Percentiles rank a stretch among this genome's conserved stretches.
Evolutionary conservation across 108 stramenopile species (phyloP).

Genomic region (Skeletonema menzelii): DNA sequence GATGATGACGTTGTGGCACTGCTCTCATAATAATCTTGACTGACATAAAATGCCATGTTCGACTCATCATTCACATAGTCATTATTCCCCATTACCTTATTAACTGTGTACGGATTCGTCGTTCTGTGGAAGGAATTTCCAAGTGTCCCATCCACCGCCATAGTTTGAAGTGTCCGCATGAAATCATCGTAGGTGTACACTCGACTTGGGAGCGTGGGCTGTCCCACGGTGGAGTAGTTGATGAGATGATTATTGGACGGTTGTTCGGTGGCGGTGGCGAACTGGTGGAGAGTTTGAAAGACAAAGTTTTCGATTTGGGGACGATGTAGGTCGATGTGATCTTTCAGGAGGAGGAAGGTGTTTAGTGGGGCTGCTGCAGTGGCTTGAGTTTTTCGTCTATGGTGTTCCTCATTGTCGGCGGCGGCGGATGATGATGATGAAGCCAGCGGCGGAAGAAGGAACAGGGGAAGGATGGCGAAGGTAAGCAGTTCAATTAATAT

Average conservation of each 20-base stretch:
- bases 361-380: constrained; percentile 10
- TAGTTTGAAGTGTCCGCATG: constrained; percentile 9
- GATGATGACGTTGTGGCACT: too few relatives aligned
- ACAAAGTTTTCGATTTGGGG: constrained; percentile 17
- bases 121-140: constrained; percentile 18
- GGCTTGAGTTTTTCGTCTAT: not conserved
- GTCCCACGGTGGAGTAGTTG: not conserved
- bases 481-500: not conserved
- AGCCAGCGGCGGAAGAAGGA: not conserved
- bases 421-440: not conserved
- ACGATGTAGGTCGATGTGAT: constrained; percentile 17
- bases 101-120: constrained; percentile 6
- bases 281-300: constrained; percentile 25
- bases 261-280: constrained; percentile 1
- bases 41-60: constrained; percentile 22
- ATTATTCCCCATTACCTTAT: not conserved
- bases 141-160: constrained; percentile 15
- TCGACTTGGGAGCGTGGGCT: constrained; percentile 21
- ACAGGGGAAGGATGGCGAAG: not conserved
- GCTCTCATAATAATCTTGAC: constrained; percentile 16
- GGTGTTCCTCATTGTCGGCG: not conserved
- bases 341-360: constrained; percentile 21
- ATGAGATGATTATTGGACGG: not conserved
- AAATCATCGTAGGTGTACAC: constrained; percentile 33
- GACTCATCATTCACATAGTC: not conserved